Conservation (phyloP, 208 protist species). For the Leishmania martiniquensis region DNA sequence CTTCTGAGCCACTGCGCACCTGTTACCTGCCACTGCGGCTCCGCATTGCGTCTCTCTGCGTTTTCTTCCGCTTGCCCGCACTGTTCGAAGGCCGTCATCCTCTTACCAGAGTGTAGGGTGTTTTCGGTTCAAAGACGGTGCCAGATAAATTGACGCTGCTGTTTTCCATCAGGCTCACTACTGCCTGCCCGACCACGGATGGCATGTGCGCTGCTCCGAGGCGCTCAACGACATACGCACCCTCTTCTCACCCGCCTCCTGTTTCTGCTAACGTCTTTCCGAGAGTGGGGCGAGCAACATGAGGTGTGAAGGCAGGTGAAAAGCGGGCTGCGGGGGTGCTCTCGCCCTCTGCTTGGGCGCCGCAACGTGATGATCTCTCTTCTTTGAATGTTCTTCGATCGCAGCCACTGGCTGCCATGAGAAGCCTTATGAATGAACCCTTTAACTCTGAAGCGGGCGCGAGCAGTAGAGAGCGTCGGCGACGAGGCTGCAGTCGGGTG, state of each 20-base stretch:
- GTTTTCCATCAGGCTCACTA: too few relatives aligned
- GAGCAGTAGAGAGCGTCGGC: not conserved
- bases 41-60: not conserved
- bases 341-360: too few relatives aligned
- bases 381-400: slow-evolving; percentile 36
- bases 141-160: slow-evolving; percentile 13
- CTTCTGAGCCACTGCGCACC: not conserved
- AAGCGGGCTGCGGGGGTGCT: too few relatives aligned
- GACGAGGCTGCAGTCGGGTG: not conserved
- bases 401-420: slow-evolving; percentile 11
- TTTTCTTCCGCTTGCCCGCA: slow-evolving; percentile 9
- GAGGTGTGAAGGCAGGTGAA: too few relatives aligned
- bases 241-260: too few relatives aligned
- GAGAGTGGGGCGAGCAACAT: not conserved
- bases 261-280: not conserved
- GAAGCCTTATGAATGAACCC: slow-evolving; percentile 27
- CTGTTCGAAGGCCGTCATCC: slow-evolving; percentile 34
- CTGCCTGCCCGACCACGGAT: too few relatives aligned
- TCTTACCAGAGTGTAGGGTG: slow-evolving; percentile 11
- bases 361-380: slow-evolving; percentile 2
- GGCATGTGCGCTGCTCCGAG: too few relatives aligned
- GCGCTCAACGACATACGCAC: too few relatives aligned
- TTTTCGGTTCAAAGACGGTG: slow-evolving; percentile 34
- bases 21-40: not conserved
- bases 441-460: slow-evolving; percentile 31